Evolutionary conservation across 257 asterid species (phyloP).

Genomic region (Salvia hispanica): DNA sequence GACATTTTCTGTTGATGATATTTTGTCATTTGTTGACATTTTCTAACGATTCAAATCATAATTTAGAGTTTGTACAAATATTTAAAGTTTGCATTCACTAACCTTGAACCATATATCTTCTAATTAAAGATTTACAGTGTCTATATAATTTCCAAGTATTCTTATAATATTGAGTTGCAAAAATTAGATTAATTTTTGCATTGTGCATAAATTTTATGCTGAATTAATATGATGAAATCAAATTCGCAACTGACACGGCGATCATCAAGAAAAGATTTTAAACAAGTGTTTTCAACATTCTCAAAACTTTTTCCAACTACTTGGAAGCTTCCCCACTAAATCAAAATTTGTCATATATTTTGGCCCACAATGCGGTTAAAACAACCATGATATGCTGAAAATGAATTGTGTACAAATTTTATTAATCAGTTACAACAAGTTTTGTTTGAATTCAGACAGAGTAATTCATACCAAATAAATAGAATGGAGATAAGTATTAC

Average conservation of each 20-base stretch:
- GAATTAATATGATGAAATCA: not conserved
- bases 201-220: not conserved
- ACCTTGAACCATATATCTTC: not conserved
- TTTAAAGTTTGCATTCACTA: too few species aligned
- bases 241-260: not conserved
- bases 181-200: not conserved
- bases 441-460: too few species aligned
- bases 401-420: too few species aligned
- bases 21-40: too few species aligned
- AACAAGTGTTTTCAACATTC: constrained; percentile 18
- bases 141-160: not conserved
- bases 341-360: constrained; percentile 16
- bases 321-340: constrained; percentile 13
- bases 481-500: too few species aligned
- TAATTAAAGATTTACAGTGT: not conserved
- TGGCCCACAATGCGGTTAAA: not conserved
- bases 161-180: not conserved
- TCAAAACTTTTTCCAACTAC: too few species aligned
- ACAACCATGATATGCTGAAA: not conserved
- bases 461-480: too few species aligned
- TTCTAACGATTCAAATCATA: too few species aligned
- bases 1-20: too few species aligned
- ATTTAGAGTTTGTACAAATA: too few species aligned
- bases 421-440: too few species aligned
- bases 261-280: not conserved